phyloP scores from a whole-genome alignment of 2,329 filamentous ascomycete genomes.

The Xylariales sp. region DNA sequence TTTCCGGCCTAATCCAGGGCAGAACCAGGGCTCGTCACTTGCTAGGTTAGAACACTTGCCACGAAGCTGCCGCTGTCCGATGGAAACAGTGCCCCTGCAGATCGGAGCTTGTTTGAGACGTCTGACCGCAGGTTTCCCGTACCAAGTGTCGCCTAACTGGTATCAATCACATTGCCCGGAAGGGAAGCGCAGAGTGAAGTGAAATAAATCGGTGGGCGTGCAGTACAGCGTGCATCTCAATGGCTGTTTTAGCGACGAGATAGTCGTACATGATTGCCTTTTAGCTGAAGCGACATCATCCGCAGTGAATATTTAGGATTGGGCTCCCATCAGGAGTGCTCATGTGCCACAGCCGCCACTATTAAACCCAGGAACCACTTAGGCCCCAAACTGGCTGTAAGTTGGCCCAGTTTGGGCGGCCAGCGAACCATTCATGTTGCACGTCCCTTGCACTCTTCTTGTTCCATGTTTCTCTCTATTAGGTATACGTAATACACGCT shows the following conservation, averaged over 20 bases:
- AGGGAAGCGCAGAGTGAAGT: background rate
- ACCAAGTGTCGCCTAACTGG: constrained; percentile 1
- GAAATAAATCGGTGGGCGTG: too few relatives aligned
- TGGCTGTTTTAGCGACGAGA: background rate
- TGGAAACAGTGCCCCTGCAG: constrained; percentile 37
- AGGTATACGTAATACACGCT: background rate
- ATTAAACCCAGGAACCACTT: background rate
- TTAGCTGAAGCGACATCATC: background rate
- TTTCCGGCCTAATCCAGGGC: constrained; percentile 33
- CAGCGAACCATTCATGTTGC: constrained; percentile 5
- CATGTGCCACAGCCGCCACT: background rate
- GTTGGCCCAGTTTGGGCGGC: background rate
- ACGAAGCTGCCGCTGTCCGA: constrained; percentile 24
- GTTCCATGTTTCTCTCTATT: background rate
- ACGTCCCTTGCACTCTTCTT: background rate
- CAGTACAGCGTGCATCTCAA: background rate
- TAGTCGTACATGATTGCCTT: constrained; percentile 2
- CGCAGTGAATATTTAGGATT: background rate
- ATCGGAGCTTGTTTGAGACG: constrained; percentile 33
- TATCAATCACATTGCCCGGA: background rate
- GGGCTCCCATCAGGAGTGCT: background rate
- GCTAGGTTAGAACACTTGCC: constrained; percentile 4
- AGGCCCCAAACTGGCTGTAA: background rate
- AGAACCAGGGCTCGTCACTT: background rate
- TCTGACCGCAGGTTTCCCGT: constrained; percentile 1